Conservation (phyloP, 371 early-diverging fungal genomes). For the Actinomucor elegans region DNA sequence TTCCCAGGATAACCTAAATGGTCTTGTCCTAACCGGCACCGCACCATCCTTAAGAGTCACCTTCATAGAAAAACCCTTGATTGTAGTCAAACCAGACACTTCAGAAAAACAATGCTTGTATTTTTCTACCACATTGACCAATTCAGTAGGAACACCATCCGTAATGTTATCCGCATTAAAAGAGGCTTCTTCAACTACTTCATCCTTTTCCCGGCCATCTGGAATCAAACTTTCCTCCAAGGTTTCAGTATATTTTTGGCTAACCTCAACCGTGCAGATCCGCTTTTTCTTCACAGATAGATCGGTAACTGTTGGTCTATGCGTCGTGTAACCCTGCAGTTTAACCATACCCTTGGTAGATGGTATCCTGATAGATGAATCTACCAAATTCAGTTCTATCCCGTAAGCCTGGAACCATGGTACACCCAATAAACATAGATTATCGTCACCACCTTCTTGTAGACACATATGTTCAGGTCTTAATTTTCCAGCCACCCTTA, state of each 20-base stretch:
- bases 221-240: conserved; percentile 1
- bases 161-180: not conserved
- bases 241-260: not conserved
- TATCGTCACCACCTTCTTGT: not conserved
- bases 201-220: not conserved
- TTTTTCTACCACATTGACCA: not conserved
- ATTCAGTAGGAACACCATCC: not conserved
- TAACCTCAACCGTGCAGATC: not conserved
- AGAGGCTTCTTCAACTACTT: too few species aligned
- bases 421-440: conserved; percentile 14
- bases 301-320: not conserved
- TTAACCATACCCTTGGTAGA: not conserved
- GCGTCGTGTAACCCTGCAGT: conserved; percentile 1
- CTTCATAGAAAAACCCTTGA: not conserved
- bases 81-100: too few species aligned
- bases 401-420: conserved; percentile 21
- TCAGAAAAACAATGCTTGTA: conserved; percentile 10
- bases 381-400: not conserved
- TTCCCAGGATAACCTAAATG: conserved; percentile 19
- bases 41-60: not conserved
- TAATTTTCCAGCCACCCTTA: not conserved
- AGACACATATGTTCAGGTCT: conserved; percentile 5
- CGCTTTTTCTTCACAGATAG: not conserved
- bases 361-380: conserved; percentile 1
- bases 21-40: conserved; percentile 3